Conservation (phyloP, 1,284 basidiomycete species). For the Puccinia coronata region DNA sequence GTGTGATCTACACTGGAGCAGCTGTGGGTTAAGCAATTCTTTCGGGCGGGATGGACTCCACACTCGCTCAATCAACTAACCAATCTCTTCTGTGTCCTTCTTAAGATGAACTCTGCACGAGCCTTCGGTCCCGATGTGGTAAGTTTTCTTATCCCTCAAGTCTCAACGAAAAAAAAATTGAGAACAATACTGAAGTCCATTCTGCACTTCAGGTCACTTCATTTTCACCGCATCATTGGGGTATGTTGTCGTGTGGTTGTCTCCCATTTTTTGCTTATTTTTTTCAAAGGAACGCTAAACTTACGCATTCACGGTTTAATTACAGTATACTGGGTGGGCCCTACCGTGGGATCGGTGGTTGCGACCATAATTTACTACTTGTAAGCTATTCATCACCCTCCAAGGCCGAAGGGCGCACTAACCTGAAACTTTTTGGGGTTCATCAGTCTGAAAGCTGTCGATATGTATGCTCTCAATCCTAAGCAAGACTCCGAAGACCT, state of each 20-base stretch:
- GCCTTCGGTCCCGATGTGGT: constrained; percentile 53
- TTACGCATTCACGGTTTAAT: neutral
- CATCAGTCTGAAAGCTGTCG: constrained; percentile 26
- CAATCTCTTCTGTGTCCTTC: neutral
- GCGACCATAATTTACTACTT: constrained; percentile 36
- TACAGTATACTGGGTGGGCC: constrained; percentile 46
- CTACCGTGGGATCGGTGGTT: constrained; percentile 24
- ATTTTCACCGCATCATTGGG: constrained; percentile 36
- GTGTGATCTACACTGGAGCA: constrained; percentile 52
- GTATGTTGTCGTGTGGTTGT: neutral
- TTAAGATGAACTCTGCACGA: constrained; percentile 49
- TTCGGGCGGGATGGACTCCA: neutral
- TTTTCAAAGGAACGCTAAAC: neutral
- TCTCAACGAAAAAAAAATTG: neutral
- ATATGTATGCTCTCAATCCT: constrained; percentile 27
- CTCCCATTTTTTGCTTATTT: neutral
- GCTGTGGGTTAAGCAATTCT: constrained; percentile 45
- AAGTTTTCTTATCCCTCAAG: neutral
- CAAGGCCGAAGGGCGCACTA: neutral
- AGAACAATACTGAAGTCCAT: neutral
- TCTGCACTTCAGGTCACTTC: constrained; percentile 25
- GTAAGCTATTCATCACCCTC: constrained; percentile 4
- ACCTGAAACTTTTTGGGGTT: neutral
- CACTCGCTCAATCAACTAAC: neutral
- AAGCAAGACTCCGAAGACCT: constrained; percentile 45